phyloP scores from a whole-genome alignment of 202 grass and related monocot species.

The Digitaria exilis region DNA sequence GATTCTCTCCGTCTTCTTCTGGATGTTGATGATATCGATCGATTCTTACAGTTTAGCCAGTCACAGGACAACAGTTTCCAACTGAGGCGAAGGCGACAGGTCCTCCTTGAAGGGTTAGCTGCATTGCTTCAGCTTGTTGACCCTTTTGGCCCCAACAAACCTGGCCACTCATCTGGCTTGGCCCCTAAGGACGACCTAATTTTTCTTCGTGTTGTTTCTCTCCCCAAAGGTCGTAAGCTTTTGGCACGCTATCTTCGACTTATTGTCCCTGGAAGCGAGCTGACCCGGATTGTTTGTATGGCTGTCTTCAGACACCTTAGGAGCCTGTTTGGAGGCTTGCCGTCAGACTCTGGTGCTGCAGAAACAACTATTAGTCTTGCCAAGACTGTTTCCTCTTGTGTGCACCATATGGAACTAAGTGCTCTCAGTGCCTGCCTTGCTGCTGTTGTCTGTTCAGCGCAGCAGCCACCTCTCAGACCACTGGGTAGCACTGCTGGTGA shows the following conservation, averaged over 20 bases:
- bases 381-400: slow-evolving; percentile 71
- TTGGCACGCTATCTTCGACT: slow-evolving; percentile 73
- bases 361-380: slow-evolving; percentile 67
- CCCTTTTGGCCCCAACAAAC: slow-evolving; percentile 75
- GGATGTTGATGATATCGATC: slow-evolving; percentile 88
- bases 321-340: slow-evolving; percentile 78
- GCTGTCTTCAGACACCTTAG: slow-evolving; percentile 87
- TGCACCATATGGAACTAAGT: slow-evolving; percentile 74
- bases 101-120: slow-evolving; percentile 84
- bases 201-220: slow-evolving; percentile 78
- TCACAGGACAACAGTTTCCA: slow-evolving; percentile 64
- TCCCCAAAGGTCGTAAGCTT: slow-evolving; percentile 84
- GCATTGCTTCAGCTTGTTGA: slow-evolving; percentile 91
- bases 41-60: slow-evolving; percentile 61
- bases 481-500: slow-evolving; percentile 81
- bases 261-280: slow-evolving; percentile 80
- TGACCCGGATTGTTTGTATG: slow-evolving; percentile 89
- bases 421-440: slow-evolving; percentile 93
- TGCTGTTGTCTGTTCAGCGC: slow-evolving; percentile 79
- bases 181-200: slow-evolving; percentile 71
- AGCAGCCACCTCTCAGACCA: slow-evolving; percentile 89
- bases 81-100: slow-evolving; percentile 66
- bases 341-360: slow-evolving; percentile 61
- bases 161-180: slow-evolving; percentile 55
- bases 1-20: slow-evolving; percentile 75